Percentiles rank a stretch among this genome's conserved stretches.
phyloP scores from a whole-genome alignment of 179 eudicot species.

The Pouteria campechiana region DNA sequence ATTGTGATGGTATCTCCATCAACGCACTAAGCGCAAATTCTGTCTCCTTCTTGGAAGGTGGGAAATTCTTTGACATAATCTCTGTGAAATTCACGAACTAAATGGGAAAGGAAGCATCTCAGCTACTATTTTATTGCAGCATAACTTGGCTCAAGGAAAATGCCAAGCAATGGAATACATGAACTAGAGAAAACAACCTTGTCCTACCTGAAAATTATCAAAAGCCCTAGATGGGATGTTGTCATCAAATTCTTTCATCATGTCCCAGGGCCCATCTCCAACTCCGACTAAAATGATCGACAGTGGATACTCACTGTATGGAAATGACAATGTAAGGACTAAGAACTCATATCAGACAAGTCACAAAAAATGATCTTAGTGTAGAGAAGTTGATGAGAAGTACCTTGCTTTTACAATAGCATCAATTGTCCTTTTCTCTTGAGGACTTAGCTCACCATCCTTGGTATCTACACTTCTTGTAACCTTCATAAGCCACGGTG shows the following conservation, averaged over 20 bases:
- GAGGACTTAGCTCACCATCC: constrained; percentile 59
- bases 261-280: constrained; percentile 99
- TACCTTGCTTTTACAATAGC: constrained; percentile 95
- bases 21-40: constrained; percentile 46
- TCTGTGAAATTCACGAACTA: constrained; percentile 49
- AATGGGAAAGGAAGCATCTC: not conserved
- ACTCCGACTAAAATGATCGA: constrained; percentile 91
- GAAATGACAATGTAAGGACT: no score
- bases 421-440: constrained; percentile 68
- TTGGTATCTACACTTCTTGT: constrained; percentile 86
- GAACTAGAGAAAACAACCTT: no score
- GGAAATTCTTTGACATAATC: constrained; percentile 38
- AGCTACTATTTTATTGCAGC: no score
- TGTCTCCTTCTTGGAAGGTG: constrained; percentile 38
- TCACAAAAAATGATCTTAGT: not conserved
- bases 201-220: constrained; percentile 87
- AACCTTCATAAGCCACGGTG: constrained; percentile 33
- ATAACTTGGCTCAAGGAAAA: no score
- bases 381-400: not conserved
- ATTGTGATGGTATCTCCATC: constrained; percentile 58
- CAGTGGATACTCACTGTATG: constrained; percentile 59
- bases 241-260: constrained; percentile 97
- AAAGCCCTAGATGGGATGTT: constrained; percentile 91
- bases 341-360: not conserved
- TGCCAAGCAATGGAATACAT: no score